Base-by-base conservation (phyloP, 2,329 filamentous ascomycete species). In the Myotisia sp. region DNA sequence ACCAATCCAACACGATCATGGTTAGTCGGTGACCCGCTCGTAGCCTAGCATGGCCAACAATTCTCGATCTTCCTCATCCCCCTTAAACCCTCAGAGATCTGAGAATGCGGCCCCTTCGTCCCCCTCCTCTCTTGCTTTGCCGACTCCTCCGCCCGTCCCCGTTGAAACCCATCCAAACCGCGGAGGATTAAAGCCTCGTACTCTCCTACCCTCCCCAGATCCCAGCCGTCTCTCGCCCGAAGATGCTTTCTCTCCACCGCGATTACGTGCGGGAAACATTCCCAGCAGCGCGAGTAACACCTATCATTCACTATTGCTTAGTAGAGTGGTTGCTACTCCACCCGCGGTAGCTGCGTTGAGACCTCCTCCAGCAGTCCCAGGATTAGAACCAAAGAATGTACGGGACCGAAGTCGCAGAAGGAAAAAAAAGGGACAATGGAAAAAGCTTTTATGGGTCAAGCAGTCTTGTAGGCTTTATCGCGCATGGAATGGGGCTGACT, bases 361-460 rank as follows among this genome's bases (percentile, higher is more conserved):
- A 39, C 52, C 58, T 22, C 56, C 52, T 31, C 56, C 54, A 23
- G 57, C 56, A 16, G 54, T 58, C 9, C 54, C 55, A 14, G 53
- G 52, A n/a, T 45, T 48, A 18, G 52, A 54, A 33, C 40, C 50
- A 14, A 45, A 45, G 33, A 48, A 49, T 14, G 32, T 39, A 29
- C 54, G 58, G 49, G 46, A 65, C 63, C 44, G 63, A 37, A 62
- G 68, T 19, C 65, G 66, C 44, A 61, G 70, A 37, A 68, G 79
- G 29, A 67, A 74, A 47, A 68, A 77, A 44, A 82, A 77, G 50
- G 72, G 74, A 33, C 73, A 73, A 7, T 95, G 87, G 82, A 92
- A 92, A 68, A 95, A 95, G 64, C 62, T 98, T 44, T 70, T 98
- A 36, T 98, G 90, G 90, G 86, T 98, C 51, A 93, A 92, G 60